Evolutionary conservation across 148 eudicot species (phyloP).

Genomic region (Camellia sinensis): DNA sequence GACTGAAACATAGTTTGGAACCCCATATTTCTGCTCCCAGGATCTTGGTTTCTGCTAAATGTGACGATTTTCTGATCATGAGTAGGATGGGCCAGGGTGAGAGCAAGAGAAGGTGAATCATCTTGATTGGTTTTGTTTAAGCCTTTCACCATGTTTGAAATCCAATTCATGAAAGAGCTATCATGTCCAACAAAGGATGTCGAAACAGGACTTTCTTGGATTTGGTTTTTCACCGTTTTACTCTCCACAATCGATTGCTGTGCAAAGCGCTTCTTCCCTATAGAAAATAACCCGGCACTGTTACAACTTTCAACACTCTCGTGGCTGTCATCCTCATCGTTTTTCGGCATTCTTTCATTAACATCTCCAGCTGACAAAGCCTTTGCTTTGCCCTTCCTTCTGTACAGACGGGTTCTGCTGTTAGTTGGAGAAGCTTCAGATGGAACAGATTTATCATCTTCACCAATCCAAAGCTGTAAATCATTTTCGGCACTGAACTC

Average conservation of each 20-base stretch:
- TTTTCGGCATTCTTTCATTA: slow-evolving; percentile 19
- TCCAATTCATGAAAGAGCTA: slow-evolving; percentile 74
- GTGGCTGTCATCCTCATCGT: slow-evolving; percentile 36
- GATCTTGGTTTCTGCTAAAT: slow-evolving; percentile 15
- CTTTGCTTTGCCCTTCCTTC: slow-evolving; percentile 43
- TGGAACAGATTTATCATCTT: slow-evolving; percentile 17
- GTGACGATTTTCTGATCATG: slow-evolving; percentile 13
- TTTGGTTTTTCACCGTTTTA: slow-evolving; percentile 44
- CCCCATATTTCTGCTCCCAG: slow-evolving; percentile 30
- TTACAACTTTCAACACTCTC: slow-evolving; percentile 60
- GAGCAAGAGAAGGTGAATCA: slow-evolving; percentile 31
- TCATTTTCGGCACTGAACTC: slow-evolving; percentile 49
- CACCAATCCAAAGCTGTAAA: slow-evolving; percentile 16
- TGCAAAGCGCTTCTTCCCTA: slow-evolving; percentile 32
- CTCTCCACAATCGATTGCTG: slow-evolving; percentile 24
- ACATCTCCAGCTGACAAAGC: slow-evolving; percentile 32
- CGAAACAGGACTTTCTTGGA: slow-evolving; percentile 25
- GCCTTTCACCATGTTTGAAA: slow-evolving; percentile 68
- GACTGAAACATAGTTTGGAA: slow-evolving; percentile 52
- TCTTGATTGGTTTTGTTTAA: slow-evolving; percentile 26
- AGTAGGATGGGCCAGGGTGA: slow-evolving; percentile 20
- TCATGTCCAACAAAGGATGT: slow-evolving; percentile 23
- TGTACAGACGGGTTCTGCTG: slow-evolving; percentile 13
- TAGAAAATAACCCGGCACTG: slow-evolving; percentile 34
- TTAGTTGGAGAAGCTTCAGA: slow-evolving; percentile 27